These are phyloP conservation scores for Pythium myriotylum DNA, from an alignment of 352 stramenopile genomes.

Conservation along the genomic window DNA sequence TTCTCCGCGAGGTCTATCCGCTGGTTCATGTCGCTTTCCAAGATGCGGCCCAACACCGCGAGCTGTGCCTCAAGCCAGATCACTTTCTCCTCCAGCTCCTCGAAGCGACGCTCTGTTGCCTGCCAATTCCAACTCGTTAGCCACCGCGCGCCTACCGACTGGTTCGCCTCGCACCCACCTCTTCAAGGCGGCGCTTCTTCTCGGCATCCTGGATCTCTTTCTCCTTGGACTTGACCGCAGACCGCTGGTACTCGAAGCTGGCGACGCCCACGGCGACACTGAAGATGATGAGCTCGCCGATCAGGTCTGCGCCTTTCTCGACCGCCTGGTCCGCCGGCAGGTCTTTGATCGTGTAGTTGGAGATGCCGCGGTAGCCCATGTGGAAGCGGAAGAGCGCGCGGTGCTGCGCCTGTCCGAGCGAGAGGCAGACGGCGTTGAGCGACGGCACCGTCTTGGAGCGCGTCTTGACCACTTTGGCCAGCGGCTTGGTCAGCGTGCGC, in stretches of 20 bases:
- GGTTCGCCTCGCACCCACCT: slow-evolving; percentile 17
- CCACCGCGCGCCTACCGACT: background rate
- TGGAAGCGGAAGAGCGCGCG: slow-evolving; percentile 66
- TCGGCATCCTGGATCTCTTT: slow-evolving; percentile 55
- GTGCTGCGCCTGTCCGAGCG: slow-evolving; percentile 71
- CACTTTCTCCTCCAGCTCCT: slow-evolving; percentile 30
- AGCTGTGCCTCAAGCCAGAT: slow-evolving; percentile 31
- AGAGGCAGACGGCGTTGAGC: slow-evolving; percentile 61
- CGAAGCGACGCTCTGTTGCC: slow-evolving; percentile 24
- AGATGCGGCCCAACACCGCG: slow-evolving; percentile 21
- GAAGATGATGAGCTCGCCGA: slow-evolving; percentile 83
- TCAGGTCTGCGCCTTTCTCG: slow-evolving; percentile 74
- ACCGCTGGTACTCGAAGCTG: slow-evolving; percentile 78
- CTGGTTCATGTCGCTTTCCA: slow-evolving; percentile 25
- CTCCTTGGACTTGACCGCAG: slow-evolving; percentile 55
- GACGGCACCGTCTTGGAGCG: slow-evolving; percentile 80
- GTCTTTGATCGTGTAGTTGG: slow-evolving; percentile 81
- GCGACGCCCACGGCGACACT: slow-evolving; percentile 68
- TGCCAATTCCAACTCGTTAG: slow-evolving; percentile 2
- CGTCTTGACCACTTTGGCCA: slow-evolving; percentile 89
- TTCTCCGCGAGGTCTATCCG: slow-evolving; percentile 20
- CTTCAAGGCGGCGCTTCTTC: slow-evolving; percentile 60
- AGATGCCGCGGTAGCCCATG: slow-evolving; percentile 79
- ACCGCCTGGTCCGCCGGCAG: slow-evolving; percentile 71
- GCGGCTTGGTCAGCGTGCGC: slow-evolving; percentile 82